A percentile compares a stretch with the other conserved stretches of the same genome.
phyloP scores from a whole-genome alignment of 495 filamentous ascomycete species.

The Hypoxylon perforatum region DNA sequence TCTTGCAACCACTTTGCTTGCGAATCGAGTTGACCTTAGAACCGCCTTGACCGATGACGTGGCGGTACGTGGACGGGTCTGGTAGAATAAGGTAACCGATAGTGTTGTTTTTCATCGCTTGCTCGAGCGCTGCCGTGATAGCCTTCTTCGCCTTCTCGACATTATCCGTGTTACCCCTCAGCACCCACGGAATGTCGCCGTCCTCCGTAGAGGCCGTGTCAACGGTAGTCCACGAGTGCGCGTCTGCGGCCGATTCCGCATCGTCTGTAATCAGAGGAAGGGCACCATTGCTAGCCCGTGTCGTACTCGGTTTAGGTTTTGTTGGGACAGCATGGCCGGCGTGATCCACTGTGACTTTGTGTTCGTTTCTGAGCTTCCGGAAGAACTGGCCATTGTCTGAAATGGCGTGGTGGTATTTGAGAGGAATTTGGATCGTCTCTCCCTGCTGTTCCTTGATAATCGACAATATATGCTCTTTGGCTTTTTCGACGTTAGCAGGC shows the following conservation, averaged over 20 bases:
- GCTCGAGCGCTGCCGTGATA: conserved; percentile 75
- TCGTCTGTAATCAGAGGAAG: conserved; percentile 94
- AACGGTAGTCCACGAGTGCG: conserved; percentile 83
- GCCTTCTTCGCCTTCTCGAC: conserved; percentile 79
- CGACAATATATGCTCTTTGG: conserved; percentile 81
- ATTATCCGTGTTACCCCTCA: conserved; percentile 79
- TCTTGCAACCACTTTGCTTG: conserved; percentile 89
- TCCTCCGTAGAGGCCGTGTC: conserved; percentile 68
- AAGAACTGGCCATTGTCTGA: conserved; percentile 93
- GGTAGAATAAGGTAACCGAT: conserved; percentile 90
- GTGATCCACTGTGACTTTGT: conserved; percentile 90
- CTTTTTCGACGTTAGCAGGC: conserved; percentile 80
- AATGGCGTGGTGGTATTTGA: conserved; percentile 81
- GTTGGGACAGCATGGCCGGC: conserved; percentile 78
- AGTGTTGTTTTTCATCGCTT: conserved; percentile 75
- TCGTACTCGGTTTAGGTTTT: conserved; percentile 63
- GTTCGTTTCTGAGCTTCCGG: conserved; percentile 82
- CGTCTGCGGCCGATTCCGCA: conserved; percentile 65
- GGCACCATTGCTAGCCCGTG: conserved; percentile 63
- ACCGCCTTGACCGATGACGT: conserved; percentile 89
- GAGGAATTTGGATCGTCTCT: conserved; percentile 84
- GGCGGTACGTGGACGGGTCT: conserved; percentile 88
- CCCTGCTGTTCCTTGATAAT: conserved; percentile 88
- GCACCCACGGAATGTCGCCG: conserved; percentile 89
- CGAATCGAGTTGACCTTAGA: conserved; percentile 92